Conservation (phyloP, 805 yeast species). For the Zygosaccharomyces rouxii region DNA sequence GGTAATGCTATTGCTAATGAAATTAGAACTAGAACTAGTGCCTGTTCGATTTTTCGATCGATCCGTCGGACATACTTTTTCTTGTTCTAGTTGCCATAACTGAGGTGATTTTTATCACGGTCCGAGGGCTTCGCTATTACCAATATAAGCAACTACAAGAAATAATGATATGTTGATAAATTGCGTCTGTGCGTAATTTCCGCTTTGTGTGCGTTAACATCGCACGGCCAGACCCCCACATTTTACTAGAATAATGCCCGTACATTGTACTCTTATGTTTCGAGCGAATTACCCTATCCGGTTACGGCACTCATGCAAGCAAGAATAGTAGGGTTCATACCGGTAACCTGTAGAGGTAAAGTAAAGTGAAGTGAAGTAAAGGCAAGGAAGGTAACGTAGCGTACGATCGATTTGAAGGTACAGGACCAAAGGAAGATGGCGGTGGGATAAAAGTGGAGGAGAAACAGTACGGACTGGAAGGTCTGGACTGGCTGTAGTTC, state of each 20-base stretch:
- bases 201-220: background rate
- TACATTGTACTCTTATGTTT: no score
- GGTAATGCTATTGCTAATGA: no score
- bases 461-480: background rate
- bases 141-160: background rate
- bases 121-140: background rate
- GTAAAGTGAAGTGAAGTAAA: background rate
- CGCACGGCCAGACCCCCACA: conserved; percentile 1
- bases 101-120: conserved; percentile 6
- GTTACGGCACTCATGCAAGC: background rate
- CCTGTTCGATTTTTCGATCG: background rate
- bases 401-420: no score
- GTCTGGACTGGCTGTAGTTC: no score
- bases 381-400: background rate
- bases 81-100: background rate
- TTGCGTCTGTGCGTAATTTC: background rate
- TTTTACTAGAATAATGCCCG: background rate
- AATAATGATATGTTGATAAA: background rate
- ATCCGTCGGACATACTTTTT: background rate
- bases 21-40: background rate
- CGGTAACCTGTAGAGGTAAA: background rate
- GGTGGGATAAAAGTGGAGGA: no score
- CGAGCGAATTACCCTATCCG: background rate
- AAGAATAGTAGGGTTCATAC: background rate
- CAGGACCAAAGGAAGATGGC: no score